A percentile compares a stretch with the other conserved stretches of the same genome.
Conservation (phyloP, 2,329 filamentous ascomycete genomes). For the Penicillium verrucosum region DNA sequence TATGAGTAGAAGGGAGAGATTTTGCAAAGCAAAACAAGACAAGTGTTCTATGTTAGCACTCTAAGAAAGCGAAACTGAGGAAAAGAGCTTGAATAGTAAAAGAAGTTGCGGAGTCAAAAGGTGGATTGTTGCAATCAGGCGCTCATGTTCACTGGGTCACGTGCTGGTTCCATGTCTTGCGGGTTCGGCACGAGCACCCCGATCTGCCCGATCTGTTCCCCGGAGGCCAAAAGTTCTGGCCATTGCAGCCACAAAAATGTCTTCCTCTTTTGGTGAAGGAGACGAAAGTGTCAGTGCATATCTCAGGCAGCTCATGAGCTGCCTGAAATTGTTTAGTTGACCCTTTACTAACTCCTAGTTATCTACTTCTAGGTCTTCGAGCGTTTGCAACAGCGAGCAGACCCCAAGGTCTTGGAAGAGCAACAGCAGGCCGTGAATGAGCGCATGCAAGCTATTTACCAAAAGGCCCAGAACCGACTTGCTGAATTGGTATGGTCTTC, state of each 20-base stretch:
- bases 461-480: constrained; percentile 62
- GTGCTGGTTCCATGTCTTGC: constrained; percentile 18
- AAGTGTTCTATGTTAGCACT: background rate
- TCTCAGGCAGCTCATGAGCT: background rate
- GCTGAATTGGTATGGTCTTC: constrained; percentile 58
- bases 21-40: background rate
- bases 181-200: constrained; percentile 14
- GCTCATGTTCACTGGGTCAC: constrained; percentile 7
- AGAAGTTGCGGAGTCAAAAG: constrained; percentile 1
- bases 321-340: background rate
- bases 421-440: constrained; percentile 60
- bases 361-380: constrained; percentile 32
- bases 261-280: constrained; percentile 41
- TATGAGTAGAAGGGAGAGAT: background rate
- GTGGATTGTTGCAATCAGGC: constrained; percentile 19
- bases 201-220: constrained; percentile 13
- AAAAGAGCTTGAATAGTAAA: background rate
- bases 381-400: constrained; percentile 49
- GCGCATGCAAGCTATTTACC: constrained; percentile 55
- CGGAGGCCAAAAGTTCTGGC: constrained; percentile 20
- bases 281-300: constrained; percentile 39
- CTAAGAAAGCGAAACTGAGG: background rate
- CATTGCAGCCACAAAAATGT: constrained; percentile 43
- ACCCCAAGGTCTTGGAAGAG: constrained; percentile 58
- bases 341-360: constrained; percentile 9